These are phyloP conservation scores for Polytolypa hystricis DNA, from an alignment of 2,329 filamentous ascomycete genomes.

Conservation along the genomic window DNA sequence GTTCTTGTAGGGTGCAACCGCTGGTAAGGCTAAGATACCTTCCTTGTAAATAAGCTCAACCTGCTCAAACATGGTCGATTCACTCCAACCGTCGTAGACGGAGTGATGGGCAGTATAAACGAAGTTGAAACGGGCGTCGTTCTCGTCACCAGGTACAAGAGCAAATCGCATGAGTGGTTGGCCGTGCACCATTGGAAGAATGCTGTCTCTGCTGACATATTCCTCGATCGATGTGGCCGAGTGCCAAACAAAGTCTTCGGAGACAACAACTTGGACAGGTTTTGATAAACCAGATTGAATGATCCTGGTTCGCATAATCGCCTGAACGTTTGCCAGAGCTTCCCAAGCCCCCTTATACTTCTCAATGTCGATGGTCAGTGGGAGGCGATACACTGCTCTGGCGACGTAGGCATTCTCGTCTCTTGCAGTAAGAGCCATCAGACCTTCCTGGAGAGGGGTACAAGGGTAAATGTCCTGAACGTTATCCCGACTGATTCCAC, in stretches of 20 bases:
- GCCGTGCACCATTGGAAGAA: slow-evolving; percentile 6
- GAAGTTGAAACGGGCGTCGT: slow-evolving; percentile 16
- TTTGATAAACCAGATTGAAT: slow-evolving; percentile 16
- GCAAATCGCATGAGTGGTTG: slow-evolving; percentile 9
- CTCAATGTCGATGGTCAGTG: slow-evolving; percentile 19
- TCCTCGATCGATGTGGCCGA: slow-evolving; percentile 4
- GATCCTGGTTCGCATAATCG: slow-evolving; percentile 34
- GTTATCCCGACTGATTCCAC: slow-evolving; percentile 11
- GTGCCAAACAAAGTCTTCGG: slow-evolving; percentile 14
- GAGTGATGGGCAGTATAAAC: slow-evolving; percentile 34
- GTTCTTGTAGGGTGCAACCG: slow-evolving; percentile 10
- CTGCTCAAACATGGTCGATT: slow-evolving; percentile 12
- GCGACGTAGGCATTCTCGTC: slow-evolving; percentile 31
- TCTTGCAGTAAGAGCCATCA: slow-evolving; percentile 25
- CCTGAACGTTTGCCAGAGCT: slow-evolving; percentile 20
- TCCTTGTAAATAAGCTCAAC: slow-evolving; percentile 10
- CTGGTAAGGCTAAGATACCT: slow-evolving; percentile 2
- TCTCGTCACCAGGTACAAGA: slow-evolving; percentile 4
- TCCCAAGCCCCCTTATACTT: slow-evolving; percentile 32
- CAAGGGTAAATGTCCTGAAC: slow-evolving; percentile 32
- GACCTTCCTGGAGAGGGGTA: slow-evolving; percentile 33
- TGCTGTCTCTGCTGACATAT: background rate
- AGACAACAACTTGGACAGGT: slow-evolving; percentile 21
- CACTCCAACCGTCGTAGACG: slow-evolving; percentile 31
- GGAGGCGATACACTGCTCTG: slow-evolving; percentile 25